Evolutionary conservation across 1,284 basidiomycete genomes (phyloP).

Genomic region (Sphaerobolus stellatus): DNA sequence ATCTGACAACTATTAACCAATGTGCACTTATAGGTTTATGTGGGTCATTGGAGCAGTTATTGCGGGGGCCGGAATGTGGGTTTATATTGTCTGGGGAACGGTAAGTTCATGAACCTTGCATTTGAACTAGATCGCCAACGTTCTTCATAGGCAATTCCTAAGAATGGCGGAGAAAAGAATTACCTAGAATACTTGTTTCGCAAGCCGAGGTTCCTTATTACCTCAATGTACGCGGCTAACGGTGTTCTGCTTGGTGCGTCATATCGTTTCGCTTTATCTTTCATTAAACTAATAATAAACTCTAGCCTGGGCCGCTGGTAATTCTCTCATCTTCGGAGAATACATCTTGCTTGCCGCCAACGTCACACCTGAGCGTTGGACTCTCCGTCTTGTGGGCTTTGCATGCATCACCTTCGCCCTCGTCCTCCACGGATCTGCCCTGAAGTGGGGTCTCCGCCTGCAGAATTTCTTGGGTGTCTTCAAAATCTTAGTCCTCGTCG

Average conservation of each 20-base stretch:
- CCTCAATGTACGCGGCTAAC: slow-evolving; percentile 62
- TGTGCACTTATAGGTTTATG: too few species aligned
- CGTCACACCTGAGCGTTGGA: slow-evolving; percentile 32
- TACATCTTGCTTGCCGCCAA: slow-evolving; percentile 37
- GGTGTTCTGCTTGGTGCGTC: slow-evolving; percentile 50
- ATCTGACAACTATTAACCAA: slow-evolving; percentile 55
- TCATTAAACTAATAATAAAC: slow-evolving; percentile 18
- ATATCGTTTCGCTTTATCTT: slow-evolving; percentile 19
- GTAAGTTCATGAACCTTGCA: slow-evolving; percentile 35
- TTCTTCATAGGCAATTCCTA: slow-evolving; percentile 54
- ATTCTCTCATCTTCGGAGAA: slow-evolving; percentile 66
- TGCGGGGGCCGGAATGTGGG: slow-evolving; percentile 62
- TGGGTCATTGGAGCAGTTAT: slow-evolving; percentile 69
- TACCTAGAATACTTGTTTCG: slow-evolving; percentile 73
- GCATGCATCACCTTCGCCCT: slow-evolving; percentile 56
- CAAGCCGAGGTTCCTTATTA: slow-evolving; percentile 58
- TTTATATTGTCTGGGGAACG: slow-evolving; percentile 73
- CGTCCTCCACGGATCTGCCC: slow-evolving; percentile 54
- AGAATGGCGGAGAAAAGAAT: slow-evolving; percentile 74
- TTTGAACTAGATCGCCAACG: neutral
- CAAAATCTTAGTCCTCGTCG: slow-evolving; percentile 59
- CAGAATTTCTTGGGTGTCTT: slow-evolving; percentile 67
- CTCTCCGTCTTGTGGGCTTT: slow-evolving; percentile 53
- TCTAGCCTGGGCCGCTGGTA: slow-evolving; percentile 46
- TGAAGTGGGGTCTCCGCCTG: slow-evolving; percentile 59